Percentiles rank a stretch among this genome's conserved stretches.
phyloP scores from a whole-genome alignment of 31 red algal species.

The Porphyra umbilicalis region DNA sequence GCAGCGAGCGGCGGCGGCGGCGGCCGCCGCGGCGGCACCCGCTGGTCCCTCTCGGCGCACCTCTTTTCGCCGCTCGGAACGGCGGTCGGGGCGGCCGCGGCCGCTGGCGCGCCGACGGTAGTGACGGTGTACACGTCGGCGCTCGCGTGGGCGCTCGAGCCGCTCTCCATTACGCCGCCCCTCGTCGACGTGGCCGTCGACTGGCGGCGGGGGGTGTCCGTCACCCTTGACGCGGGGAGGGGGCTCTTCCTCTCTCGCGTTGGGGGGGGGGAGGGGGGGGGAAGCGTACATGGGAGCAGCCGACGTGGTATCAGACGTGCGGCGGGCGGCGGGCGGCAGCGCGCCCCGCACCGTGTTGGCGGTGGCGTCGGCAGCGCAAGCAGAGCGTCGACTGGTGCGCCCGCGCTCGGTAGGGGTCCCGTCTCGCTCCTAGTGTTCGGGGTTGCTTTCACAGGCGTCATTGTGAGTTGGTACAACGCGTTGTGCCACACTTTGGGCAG shows the following conservation, averaged over 20 bases:
- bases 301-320: too few relatives aligned
- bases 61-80: not conserved
- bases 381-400: too few relatives aligned
- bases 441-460: too few relatives aligned
- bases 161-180: not conserved
- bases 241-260: not conserved
- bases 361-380: too few relatives aligned
- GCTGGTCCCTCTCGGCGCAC: not conserved
- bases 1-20: not conserved
- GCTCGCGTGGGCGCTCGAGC: not conserved
- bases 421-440: too few relatives aligned
- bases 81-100: not conserved
- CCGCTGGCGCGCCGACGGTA: not conserved
- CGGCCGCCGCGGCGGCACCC: not conserved
- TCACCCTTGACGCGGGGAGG: not conserved
- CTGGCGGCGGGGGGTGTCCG: not conserved
- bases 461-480: too few relatives aligned
- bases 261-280: too few relatives aligned
- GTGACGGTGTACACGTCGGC: not conserved
- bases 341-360: too few relatives aligned
- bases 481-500: too few relatives aligned
- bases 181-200: not conserved
- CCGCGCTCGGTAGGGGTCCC: too few relatives aligned
- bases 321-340: too few relatives aligned
- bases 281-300: too few relatives aligned